Base-by-base conservation (phyloP, 306 rosid genomes). In the Dicorynia guianensis region DNA sequence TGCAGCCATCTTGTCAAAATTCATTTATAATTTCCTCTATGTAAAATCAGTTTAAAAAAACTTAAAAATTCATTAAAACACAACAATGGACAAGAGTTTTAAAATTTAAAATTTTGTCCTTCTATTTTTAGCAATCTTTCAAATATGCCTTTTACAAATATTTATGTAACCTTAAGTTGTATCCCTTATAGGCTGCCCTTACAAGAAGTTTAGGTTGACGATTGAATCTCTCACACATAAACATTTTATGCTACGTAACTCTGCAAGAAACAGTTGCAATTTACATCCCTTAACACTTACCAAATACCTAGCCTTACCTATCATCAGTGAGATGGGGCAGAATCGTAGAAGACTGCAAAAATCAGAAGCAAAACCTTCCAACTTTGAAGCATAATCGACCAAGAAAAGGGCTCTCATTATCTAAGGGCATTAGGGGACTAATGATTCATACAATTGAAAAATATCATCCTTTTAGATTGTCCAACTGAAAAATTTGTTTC, bases 291-390 rank as follows among this genome's bases (percentile, higher is more conserved):
- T 25, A 30, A 25, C 20, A 13, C 57, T 46, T 66, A 46, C 57
- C 53, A 30, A 42, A 42, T 25, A 10, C 30, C 35, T 10, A 11
- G 53, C 17, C 61, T 20, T 15, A 48, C 73, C 61, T 15, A 35
- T 68, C 72, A 68, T 34, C 34, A 47, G n/a, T 52, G 34, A 68
- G 34, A 50, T 30, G 61, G 34, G 73, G 61, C 11, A 50, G 38
- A 43, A 64, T 25, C 2, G 33, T 39, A 64, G n/a, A 50, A 6
- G 34, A 15, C 17, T n/a, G 13, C 7, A 50, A 15, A 7, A 50
- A 68, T 68, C 46, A 50, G 46, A 50, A 25, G 50, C 35, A 68
- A 34, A 35, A n/a, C 63, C 36, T 50, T 67, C 73, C 18, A 50
- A 35, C 35, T 35, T 18, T 68, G 40, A 66, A 30, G 34, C 44